phyloP scores from a whole-genome alignment of 2,329 filamentous ascomycete species.

The Elsinoe fawcettii region DNA sequence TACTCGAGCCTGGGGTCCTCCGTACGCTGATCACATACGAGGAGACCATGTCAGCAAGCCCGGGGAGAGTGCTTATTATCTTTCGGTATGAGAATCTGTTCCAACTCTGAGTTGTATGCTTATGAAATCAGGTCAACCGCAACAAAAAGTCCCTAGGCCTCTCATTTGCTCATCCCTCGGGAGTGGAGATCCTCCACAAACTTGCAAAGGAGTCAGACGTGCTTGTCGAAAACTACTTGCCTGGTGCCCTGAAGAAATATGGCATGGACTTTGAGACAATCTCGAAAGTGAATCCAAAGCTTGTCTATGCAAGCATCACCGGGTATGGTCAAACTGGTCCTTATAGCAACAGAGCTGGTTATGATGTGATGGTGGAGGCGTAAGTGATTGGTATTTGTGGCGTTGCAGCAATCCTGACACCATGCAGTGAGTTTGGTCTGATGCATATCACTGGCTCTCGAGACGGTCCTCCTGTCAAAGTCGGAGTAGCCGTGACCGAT shows the following conservation, averaged over 20 bases:
- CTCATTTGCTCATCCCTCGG: slow-evolving; percentile 78
- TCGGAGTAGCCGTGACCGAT: slow-evolving; percentile 94
- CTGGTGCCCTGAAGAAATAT: slow-evolving; percentile 83
- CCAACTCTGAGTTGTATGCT: not conserved
- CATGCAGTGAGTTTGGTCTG: slow-evolving; percentile 67
- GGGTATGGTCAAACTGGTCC: slow-evolving; percentile 95
- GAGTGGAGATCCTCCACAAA: slow-evolving; percentile 78
- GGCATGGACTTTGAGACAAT: slow-evolving; percentile 79
- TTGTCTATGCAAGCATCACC: slow-evolving; percentile 94
- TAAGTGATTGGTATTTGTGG: slow-evolving; percentile 27
- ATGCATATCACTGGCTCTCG: slow-evolving; percentile 96
- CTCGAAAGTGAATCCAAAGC: slow-evolving; percentile 67
- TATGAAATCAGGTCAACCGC: slow-evolving; percentile 64
- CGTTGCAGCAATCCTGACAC: not conserved
- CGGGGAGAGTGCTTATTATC: slow-evolving; percentile 91
- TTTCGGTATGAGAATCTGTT: slow-evolving; percentile 55
- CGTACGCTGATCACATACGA: slow-evolving; percentile 71
- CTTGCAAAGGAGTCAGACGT: slow-evolving; percentile 81
- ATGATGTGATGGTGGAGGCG: slow-evolving; percentile 99
- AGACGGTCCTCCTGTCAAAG: slow-evolving; percentile 88
- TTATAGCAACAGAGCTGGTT: slow-evolving; percentile 78
- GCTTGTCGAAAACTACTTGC: slow-evolving; percentile 93
- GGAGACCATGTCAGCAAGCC: slow-evolving; percentile 53
- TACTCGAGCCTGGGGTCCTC: slow-evolving; percentile 91
- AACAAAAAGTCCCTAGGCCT: slow-evolving; percentile 94